These are phyloP conservation scores for Penicillium oxalicum DNA, from an alignment of 2,329 filamentous ascomycete genomes.

Conservation along the genomic window DNA sequence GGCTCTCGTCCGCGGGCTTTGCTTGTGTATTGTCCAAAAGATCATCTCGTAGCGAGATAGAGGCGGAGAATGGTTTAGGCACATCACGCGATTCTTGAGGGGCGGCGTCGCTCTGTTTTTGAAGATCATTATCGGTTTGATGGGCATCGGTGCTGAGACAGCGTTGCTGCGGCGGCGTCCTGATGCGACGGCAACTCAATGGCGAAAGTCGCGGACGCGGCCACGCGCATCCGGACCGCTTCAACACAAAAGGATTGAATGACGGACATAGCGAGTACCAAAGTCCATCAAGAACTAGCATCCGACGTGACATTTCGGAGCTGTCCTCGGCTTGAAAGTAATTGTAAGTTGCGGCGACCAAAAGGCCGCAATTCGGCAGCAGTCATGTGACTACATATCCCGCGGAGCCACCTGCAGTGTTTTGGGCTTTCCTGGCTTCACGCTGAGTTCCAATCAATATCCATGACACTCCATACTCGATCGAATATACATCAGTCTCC, in stretches of 20 bases:
- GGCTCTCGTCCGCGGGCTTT: background rate
- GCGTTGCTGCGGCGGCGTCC: slow-evolving; percentile 14
- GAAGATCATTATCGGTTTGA: background rate
- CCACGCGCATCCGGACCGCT: slow-evolving; percentile 9
- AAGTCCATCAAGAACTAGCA: slow-evolving; percentile 33
- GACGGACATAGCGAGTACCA: slow-evolving; percentile 40
- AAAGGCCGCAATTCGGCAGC: background rate
- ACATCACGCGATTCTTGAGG: background rate
- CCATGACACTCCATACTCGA: too few relatives aligned
- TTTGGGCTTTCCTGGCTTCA: background rate
- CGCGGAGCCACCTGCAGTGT: background rate
- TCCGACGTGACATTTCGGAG: slow-evolving; percentile 30
- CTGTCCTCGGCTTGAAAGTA: slow-evolving; percentile 3
- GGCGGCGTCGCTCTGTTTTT: background rate
- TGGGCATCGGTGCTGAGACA: slow-evolving; percentile 14
- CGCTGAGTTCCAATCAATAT: too few relatives aligned
- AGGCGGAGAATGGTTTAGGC: background rate
- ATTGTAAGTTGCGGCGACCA: background rate
- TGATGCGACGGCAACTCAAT: slow-evolving; percentile 4
- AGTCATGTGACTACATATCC: background rate
- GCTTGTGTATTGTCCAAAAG: background rate
- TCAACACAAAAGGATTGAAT: slow-evolving; percentile 21
- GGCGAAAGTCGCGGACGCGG: slow-evolving; percentile 2
- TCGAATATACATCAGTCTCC: too few relatives aligned
- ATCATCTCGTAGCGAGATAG: background rate